Conservation (phyloP, 345 rosid species). For the Turritis glabra region DNA sequence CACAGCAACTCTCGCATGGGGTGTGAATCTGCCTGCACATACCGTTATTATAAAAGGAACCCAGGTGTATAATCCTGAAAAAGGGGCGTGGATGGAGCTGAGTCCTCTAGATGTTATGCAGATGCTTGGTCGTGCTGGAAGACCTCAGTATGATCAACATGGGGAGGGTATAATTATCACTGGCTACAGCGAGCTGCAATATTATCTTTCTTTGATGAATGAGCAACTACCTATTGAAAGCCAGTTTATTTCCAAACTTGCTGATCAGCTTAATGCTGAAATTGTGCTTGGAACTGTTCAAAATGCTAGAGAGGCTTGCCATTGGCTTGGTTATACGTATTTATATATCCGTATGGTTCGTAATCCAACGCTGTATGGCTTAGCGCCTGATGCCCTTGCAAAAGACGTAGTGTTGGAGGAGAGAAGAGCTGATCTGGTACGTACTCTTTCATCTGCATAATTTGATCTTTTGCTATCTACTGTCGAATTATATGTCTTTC, state of each 20-base stretch:
- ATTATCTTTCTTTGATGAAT: conserved; percentile 94
- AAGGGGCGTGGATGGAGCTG: conserved; percentile 96
- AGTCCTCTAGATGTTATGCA: conserved; percentile 98
- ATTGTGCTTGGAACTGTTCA: conserved; percentile 96
- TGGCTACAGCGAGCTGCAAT: conserved; percentile 84
- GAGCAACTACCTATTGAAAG: conserved; percentile 98
- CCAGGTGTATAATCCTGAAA: conserved; percentile 93
- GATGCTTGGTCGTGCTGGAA: conserved; percentile 99
- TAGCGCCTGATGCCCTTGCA: conserved; percentile 77
- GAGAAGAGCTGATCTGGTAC: conserved; percentile 96
- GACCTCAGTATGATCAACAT: conserved; percentile 89
- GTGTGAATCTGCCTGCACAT: conserved; percentile 94
- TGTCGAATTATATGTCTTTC: conserved; percentile 1
- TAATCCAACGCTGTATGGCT: conserved; percentile 85
- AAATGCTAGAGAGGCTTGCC: conserved; percentile 96
- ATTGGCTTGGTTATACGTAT: conserved; percentile 94
- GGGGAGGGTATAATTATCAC: conserved; percentile 99
- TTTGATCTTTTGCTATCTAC: conserved; percentile 9
- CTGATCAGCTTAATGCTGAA: conserved; percentile 99
- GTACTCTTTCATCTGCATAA: conserved; percentile 17
- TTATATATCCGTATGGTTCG: conserved; percentile 82
- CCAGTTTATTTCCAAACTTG: conserved; percentile 87
- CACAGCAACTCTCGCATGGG: conserved; percentile 99
- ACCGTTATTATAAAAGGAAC: conserved; percentile 95
- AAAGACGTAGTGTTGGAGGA: conserved; percentile 76